A percentile compares a stretch with the other conserved stretches of the same genome.
phyloP scores from a whole-genome alignment of 1,284 basidiomycete genomes.

The Trichosporon asahii region DNA sequence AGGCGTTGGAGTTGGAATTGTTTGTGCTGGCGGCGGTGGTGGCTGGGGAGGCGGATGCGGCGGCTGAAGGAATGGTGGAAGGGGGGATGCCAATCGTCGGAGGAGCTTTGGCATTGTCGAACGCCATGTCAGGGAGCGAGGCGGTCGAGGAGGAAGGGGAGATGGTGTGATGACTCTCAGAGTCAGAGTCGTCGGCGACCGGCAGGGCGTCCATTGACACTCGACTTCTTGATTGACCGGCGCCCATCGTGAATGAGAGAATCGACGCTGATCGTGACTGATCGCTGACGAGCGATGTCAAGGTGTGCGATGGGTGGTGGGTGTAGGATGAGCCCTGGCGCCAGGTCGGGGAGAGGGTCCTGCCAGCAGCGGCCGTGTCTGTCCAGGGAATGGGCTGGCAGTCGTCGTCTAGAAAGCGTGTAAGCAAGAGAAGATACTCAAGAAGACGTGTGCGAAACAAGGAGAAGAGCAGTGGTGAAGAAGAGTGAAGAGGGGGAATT shows the following conservation, averaged over 20 bases:
- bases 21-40: background rate
- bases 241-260: constrained; percentile 9
- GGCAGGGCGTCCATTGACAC: constrained; percentile 26
- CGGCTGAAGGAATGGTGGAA: background rate
- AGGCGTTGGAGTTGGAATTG: background rate
- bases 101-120: constrained; percentile 7
- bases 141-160: constrained; percentile 20
- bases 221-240: constrained; percentile 18
- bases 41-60: background rate
- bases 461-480: background rate
- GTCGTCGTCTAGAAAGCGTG: background rate
- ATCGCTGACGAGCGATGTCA: constrained; percentile 1
- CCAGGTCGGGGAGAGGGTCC: constrained; percentile 7
- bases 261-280: constrained; percentile 16
- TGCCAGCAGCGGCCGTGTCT: background rate
- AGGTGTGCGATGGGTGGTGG: constrained; percentile 7
- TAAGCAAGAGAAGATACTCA: background rate
- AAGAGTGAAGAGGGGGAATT: background rate
- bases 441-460: background rate
- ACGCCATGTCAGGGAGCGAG: constrained; percentile 19
- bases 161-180: constrained; percentile 11
- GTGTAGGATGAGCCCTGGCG: background rate
- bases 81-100: constrained; percentile 6
- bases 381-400: constrained; percentile 10
- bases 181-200: constrained; percentile 13